Conservation (phyloP, 306 rosid genomes). For the Crotalaria pallida region DNA sequence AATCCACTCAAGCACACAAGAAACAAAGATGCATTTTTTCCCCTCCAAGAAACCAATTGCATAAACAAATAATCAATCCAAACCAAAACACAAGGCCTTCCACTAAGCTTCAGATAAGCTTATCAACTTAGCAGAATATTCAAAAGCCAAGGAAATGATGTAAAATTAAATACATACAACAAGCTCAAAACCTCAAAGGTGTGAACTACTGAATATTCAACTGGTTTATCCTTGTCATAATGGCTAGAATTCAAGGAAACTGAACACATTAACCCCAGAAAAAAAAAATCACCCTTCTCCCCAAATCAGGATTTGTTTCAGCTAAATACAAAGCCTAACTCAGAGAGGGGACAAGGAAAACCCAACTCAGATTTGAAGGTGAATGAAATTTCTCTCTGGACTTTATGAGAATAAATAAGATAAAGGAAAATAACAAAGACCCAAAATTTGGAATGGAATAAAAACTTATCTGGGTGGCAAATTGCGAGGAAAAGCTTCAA, state of each 20-base stretch:
- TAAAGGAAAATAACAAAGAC: background rate
- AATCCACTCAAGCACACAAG: background rate
- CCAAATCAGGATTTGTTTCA: constrained; percentile 24
- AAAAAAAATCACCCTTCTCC: background rate
- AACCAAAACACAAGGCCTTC: background rate
- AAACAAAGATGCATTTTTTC: background rate
- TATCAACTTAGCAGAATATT: background rate
- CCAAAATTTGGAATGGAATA: background rate
- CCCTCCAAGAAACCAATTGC: constrained; percentile 13
- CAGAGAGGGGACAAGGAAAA: constrained; percentile 22
- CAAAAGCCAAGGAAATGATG: background rate
- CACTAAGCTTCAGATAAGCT: background rate
- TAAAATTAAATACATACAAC: background rate
- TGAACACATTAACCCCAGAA: background rate
- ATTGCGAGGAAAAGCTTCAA: constrained; percentile 17
- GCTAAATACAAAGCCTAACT: constrained; percentile 29
- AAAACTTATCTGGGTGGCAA: constrained; percentile 49
- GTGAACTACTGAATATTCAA: constrained; percentile 9
- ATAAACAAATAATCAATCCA: background rate
- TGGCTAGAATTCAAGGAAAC: background rate
- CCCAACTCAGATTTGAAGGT: constrained; percentile 12
- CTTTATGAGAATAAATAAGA: constrained; percentile 10
- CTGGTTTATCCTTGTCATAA: background rate
- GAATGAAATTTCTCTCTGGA: background rate
- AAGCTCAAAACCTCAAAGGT: constrained; percentile 17